These are phyloP conservation scores for Orbilia brochopaga DNA, from an alignment of 2,329 filamentous ascomycete genomes.

Conservation along the genomic window DNA sequence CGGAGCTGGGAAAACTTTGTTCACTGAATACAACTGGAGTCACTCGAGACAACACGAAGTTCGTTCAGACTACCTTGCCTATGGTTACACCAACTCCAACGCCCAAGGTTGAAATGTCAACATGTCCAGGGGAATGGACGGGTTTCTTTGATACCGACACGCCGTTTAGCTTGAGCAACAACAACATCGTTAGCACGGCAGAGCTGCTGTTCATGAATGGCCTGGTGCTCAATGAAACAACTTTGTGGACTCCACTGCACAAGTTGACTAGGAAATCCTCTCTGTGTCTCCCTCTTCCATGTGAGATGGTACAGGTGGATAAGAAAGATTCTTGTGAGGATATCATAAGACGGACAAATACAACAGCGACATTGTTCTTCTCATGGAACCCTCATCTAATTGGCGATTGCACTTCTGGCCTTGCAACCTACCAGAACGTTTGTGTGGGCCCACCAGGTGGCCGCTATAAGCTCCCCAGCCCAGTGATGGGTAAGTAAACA, in stretches of 20 bases:
- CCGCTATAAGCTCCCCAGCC: slow-evolving; percentile 15
- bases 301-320: slow-evolving; percentile 8
- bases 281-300: background rate
- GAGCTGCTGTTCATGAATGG: slow-evolving; percentile 9
- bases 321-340: slow-evolving; percentile 8
- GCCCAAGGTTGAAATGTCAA: background rate
- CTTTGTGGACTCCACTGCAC: background rate
- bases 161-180: slow-evolving; percentile 20
- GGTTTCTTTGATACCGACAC: slow-evolving; percentile 11
- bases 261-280: background rate
- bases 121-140: background rate
- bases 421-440: slow-evolving; percentile 15
- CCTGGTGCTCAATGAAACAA: background rate
- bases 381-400: slow-evolving; percentile 28
- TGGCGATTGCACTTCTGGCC: slow-evolving; percentile 21
- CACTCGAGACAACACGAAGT: background rate
- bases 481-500: slow-evolving; percentile 12
- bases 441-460: slow-evolving; percentile 23
- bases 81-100: background rate
- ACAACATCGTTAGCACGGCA: slow-evolving; percentile 17
- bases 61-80: background rate
- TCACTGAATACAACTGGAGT: background rate
- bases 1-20: slow-evolving; percentile 10
- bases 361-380: slow-evolving; percentile 15
- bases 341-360: slow-evolving; percentile 10